Conservation (phyloP, 2,329 filamentous ascomycete genomes). For the Knoxdaviesia capensis region DNA sequence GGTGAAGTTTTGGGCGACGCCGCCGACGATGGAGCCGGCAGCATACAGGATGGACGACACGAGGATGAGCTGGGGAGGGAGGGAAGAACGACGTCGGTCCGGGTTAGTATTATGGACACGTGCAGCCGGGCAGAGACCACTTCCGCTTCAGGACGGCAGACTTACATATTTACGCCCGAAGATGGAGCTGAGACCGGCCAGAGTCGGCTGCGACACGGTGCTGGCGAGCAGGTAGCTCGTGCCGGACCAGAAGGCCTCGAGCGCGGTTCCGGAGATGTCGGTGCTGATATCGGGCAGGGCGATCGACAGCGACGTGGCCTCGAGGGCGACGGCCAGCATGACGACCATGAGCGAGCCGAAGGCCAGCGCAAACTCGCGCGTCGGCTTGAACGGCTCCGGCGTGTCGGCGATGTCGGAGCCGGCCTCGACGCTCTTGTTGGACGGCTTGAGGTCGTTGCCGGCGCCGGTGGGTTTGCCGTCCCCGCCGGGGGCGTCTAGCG, state of each 20-base stretch:
- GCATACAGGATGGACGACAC: conserved; percentile 13
- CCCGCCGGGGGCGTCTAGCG: background rate
- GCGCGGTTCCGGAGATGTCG: conserved; percentile 29
- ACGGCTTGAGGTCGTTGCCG: background rate
- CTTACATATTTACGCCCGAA: conserved; percentile 13
- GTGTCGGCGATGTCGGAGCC: background rate
- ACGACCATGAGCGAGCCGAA: conserved; percentile 29
- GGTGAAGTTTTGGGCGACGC: conserved; percentile 11
- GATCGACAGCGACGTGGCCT: conserved; percentile 11
- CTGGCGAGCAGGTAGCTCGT: conserved; percentile 49
- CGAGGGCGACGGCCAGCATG: conserved; percentile 28
- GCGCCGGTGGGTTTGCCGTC: background rate
- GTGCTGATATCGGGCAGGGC: conserved; percentile 20
- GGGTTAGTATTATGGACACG: background rate
- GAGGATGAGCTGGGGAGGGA: conserved; percentile 9
- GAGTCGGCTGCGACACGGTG: conserved; percentile 34
- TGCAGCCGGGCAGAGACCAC: background rate
- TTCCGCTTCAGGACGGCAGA: background rate
- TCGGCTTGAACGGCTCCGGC: conserved; percentile 11
- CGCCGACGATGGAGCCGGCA: conserved; percentile 19
- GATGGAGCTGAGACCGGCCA: conserved; percentile 16
- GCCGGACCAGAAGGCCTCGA: conserved; percentile 51
- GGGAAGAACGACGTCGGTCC: background rate
- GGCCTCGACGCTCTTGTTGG: too few species aligned
- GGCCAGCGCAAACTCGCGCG: conserved; percentile 20